Evolutionary conservation across 257 asterid species (phyloP).

Genomic region (Solanum medicagineum): DNA sequence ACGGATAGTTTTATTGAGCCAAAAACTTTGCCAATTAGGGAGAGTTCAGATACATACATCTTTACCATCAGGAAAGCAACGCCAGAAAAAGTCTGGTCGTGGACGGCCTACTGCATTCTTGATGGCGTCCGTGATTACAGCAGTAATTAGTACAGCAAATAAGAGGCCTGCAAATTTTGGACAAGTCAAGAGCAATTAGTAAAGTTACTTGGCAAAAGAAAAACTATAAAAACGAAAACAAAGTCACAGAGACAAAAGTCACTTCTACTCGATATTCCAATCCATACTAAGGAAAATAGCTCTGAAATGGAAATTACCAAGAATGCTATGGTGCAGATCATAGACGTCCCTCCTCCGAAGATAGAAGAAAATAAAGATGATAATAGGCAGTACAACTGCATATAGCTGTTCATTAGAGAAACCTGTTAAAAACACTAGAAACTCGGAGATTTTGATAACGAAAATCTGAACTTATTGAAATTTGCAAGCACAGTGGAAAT

Average conservation of each 20-base stretch:
- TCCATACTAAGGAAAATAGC: not conserved
- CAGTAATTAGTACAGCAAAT: slow-evolving; percentile 66
- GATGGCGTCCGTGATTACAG: slow-evolving; percentile 64
- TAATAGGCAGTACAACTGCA: slow-evolving; percentile 62
- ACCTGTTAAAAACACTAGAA: not conserved
- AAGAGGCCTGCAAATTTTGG: slow-evolving; percentile 44
- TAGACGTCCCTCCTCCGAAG: slow-evolving; percentile 58
- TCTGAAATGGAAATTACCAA: slow-evolving; percentile 31
- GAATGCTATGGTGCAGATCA: slow-evolving; percentile 68
- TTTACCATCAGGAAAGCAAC: slow-evolving; percentile 83
- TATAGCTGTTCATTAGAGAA: slow-evolving; percentile 30
- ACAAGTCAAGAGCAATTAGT: not conserved
- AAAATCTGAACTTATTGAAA: not conserved
- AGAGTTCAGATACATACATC: slow-evolving; percentile 25
- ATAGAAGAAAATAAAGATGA: slow-evolving; percentile 49
- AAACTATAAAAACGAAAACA: not conserved
- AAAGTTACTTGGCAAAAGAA: not conserved
- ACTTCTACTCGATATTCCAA: not conserved
- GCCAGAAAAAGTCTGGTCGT: slow-evolving; percentile 80
- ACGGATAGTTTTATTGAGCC: not conserved
- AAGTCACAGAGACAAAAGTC: not conserved
- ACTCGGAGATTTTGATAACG: not conserved
- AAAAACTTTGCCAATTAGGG: not conserved
- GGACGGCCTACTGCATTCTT: slow-evolving; percentile 89
- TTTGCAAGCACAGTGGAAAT: not conserved